A percentile compares a stretch with the other conserved stretches of the same genome.
These are phyloP conservation scores for Aspergillus sp. DNA, from an alignment of 2,329 filamentous ascomycete genomes.

Conservation along the genomic window DNA sequence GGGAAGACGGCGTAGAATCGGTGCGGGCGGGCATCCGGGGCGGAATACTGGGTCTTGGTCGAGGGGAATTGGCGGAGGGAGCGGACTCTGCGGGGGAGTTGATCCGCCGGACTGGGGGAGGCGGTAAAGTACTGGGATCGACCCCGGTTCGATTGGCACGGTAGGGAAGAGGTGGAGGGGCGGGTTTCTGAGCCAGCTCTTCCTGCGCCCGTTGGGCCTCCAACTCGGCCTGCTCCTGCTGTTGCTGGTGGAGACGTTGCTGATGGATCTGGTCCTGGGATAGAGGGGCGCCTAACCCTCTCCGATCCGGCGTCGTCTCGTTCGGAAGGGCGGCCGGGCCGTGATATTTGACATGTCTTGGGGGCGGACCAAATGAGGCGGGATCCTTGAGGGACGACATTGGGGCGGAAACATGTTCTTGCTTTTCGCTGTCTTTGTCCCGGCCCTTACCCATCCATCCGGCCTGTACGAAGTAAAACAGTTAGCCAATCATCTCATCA, in stretches of 20 bases:
- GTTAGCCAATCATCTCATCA: constrained; percentile 14
- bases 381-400: constrained; percentile 73
- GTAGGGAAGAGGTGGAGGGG: constrained; percentile 62
- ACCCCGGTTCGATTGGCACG: constrained; percentile 68
- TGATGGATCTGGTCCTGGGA: constrained; percentile 35
- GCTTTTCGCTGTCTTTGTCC: constrained; percentile 40
- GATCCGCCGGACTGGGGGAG: constrained; percentile 60
- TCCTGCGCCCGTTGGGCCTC: constrained; percentile 11
- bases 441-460: constrained; percentile 59
- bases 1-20: constrained; percentile 48
- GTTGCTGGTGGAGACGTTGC: constrained; percentile 24
- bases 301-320: constrained; percentile 43
- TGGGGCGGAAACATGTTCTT: constrained; percentile 59
- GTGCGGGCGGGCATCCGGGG: constrained; percentile 71
- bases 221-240: constrained; percentile 21
- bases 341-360: constrained; percentile 60
- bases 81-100: constrained; percentile 27
- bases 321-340: constrained; percentile 44
- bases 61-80: constrained; percentile 26
- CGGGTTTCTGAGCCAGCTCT: constrained; percentile 29
- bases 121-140: constrained; percentile 65
- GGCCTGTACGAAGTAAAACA: constrained; percentile 42
- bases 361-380: constrained; percentile 73
- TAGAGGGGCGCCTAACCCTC: constrained; percentile 44
- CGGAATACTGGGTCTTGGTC: constrained; percentile 56